Evolutionary conservation across 257 asterid genomes (phyloP).

Genomic region (Solanum sitiens): DNA sequence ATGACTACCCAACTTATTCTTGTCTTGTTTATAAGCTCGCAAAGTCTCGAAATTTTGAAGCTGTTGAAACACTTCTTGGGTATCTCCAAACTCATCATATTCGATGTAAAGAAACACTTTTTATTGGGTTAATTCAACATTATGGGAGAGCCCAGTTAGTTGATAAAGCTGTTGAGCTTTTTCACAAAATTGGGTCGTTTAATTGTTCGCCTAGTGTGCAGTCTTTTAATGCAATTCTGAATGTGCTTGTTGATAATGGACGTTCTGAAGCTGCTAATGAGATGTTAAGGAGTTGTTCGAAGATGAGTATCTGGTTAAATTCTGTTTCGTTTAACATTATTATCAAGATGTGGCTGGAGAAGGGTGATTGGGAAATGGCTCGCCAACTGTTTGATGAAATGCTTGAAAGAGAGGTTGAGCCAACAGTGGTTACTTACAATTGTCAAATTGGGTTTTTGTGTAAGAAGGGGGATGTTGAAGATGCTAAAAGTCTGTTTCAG

Average conservation of each 20-base stretch:
- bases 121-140: constrained; percentile 57
- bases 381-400: constrained; percentile 68
- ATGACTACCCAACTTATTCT: constrained; percentile 79
- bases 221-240: constrained; percentile 65
- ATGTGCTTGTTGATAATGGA: constrained; percentile 45
- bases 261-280: constrained; percentile 32
- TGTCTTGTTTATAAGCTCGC: constrained; percentile 71
- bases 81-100: constrained; percentile 33
- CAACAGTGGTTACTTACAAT: constrained; percentile 71
- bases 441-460: constrained; percentile 66
- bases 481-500: constrained; percentile 46
- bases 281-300: constrained; percentile 29
- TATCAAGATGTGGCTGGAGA: constrained; percentile 62
- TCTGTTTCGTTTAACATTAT: constrained; percentile 64
- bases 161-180: constrained; percentile 46
- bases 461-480: constrained; percentile 43
- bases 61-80: constrained; percentile 41
- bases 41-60: constrained; percentile 42
- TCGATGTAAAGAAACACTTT: constrained; percentile 56
- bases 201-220: constrained; percentile 54
- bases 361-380: constrained; percentile 52
- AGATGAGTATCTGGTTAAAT: constrained; percentile 56
- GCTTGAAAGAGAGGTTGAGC: constrained; percentile 65
- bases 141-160: constrained; percentile 51
- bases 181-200: constrained; percentile 43